A percentile compares a stretch with the other conserved stretches of the same genome.
These are phyloP conservation scores for Platanus orientalis DNA, from an alignment of 164 flowering plant species.

Conservation along the genomic window DNA sequence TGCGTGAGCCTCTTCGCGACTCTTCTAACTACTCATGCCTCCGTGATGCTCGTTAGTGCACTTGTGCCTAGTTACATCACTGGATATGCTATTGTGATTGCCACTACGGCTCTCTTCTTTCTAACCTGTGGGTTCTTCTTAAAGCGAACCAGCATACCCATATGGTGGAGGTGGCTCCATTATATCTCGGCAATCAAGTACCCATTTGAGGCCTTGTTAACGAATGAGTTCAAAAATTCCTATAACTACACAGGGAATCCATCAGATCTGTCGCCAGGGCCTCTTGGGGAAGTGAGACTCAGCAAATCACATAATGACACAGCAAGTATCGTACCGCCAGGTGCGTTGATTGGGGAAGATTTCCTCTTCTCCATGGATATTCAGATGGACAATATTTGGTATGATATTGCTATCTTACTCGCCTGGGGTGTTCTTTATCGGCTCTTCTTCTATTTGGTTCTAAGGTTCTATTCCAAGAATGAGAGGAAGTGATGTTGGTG, in stretches of 20 bases:
- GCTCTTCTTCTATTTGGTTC: conserved; percentile 61
- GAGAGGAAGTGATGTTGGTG: conserved; percentile 49
- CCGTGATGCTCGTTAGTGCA: conserved; percentile 73
- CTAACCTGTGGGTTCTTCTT: conserved; percentile 78
- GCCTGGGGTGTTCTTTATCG: conserved; percentile 79
- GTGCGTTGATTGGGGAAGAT: conserved; percentile 61
- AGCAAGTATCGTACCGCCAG: not conserved
- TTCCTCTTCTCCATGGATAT: conserved; percentile 53
- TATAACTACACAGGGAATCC: conserved; percentile 38
- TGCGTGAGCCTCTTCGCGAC: too few species aligned
- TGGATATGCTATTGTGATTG: conserved; percentile 74
- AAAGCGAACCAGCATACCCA: conserved; percentile 47
- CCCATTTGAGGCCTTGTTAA: conserved; percentile 67
- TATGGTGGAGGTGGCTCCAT: conserved; percentile 72
- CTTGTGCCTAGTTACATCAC: conserved; percentile 70
- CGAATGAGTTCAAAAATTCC: conserved; percentile 48
- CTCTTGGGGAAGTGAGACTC: conserved; percentile 43
- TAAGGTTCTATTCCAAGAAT: conserved; percentile 77
- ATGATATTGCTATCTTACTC: conserved; percentile 48
- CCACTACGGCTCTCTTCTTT: conserved; percentile 78
- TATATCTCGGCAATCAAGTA: conserved; percentile 76
- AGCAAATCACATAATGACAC: conserved; percentile 33
- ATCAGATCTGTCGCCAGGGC: conserved; percentile 61
- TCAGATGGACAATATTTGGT: conserved; percentile 42
- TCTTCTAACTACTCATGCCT: too few species aligned